Base-by-base conservation (phyloP, 2,329 filamentous ascomycete genomes). In the Pseudogymnoascus sp. region DNA sequence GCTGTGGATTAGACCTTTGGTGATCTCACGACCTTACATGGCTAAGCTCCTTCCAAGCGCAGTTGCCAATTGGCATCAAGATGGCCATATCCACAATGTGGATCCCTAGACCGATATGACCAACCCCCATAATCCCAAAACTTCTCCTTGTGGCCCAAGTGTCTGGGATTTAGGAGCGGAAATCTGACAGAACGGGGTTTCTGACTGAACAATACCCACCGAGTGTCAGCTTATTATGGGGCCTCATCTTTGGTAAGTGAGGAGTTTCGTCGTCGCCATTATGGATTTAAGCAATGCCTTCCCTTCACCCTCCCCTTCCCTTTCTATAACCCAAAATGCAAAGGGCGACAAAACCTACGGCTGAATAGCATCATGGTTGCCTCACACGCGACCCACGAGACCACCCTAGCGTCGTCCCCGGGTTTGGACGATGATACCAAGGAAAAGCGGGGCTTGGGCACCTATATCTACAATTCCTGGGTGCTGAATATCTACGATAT, bases 401-500 rank as follows among this genome's bases (percentile, higher is more conserved):
- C 25, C 25, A 5, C 12, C 44, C 14, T 12, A n/a, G n/a, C 25
- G 5, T 56, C 25, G 6, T 56, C 25, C 25, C 11, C n/a, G 1
- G 18, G 12, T 25, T 28, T 34, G 11, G 25, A 56, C 14, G 25
- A 34, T 7, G 46, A 56, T 34, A 56, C n/a, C 14, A 56, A 56
- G 46, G 46, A 31, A 31, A 56, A 56, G 46, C 46, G 46, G 5
- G 25, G 25, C 4, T 18, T 56, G 23, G 46, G 46, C 12, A 25
- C 36, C 8, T 16, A 60, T 44, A 60, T 60, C 14, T 44, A 60
- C 36, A 38, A 31, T 31, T 34, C 31, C 16, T 44, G 56, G 21
- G 56, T 68, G 28, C 63, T 69, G 31, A 46, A 53, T 34, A 14
- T 69, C 50, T 70, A 70, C 62, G 68, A 70, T 38, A 59, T 60